Percentiles rank a stretch among this genome's conserved stretches.
phyloP scores from a whole-genome alignment of 164 flowering plant species.

The Kingdonia uniflora region DNA sequence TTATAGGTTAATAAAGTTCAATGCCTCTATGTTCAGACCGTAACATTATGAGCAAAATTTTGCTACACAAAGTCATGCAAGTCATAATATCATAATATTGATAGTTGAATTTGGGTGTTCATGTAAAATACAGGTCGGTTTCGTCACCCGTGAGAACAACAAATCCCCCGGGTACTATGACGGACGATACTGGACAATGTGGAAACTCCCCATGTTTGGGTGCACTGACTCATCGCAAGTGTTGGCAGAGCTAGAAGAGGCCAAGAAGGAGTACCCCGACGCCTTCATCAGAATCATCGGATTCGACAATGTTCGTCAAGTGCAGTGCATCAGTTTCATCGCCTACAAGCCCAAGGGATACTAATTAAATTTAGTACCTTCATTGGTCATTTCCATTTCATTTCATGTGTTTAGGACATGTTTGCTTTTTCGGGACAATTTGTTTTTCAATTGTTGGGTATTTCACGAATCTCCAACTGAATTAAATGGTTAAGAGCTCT shows the following conservation, averaged over 20 bases:
- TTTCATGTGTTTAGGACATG: background rate
- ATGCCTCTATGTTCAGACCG: background rate
- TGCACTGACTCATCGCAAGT: background rate
- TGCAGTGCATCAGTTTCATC: constrained; percentile 1
- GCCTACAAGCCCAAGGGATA: background rate
- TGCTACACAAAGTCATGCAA: no score
- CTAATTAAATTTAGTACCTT: background rate
- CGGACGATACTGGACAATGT: background rate
- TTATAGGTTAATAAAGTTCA: background rate
- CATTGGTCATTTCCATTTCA: no score
- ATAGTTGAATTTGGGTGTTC: no score
- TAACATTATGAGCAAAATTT: no score
- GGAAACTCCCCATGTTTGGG: background rate
- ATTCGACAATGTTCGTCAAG: background rate
- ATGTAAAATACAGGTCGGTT: background rate
- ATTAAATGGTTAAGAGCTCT: background rate
- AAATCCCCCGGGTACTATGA: background rate
- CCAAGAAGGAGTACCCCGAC: background rate
- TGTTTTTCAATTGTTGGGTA: background rate
- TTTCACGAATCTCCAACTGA: background rate
- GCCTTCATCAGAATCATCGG: constrained; percentile 2
- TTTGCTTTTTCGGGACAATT: background rate
- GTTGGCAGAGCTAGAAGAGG: background rate
- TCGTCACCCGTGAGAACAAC: background rate
- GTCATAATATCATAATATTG: no score